Conservation (phyloP, 352 stramenopile species). For the Phytophthora pini region DNA sequence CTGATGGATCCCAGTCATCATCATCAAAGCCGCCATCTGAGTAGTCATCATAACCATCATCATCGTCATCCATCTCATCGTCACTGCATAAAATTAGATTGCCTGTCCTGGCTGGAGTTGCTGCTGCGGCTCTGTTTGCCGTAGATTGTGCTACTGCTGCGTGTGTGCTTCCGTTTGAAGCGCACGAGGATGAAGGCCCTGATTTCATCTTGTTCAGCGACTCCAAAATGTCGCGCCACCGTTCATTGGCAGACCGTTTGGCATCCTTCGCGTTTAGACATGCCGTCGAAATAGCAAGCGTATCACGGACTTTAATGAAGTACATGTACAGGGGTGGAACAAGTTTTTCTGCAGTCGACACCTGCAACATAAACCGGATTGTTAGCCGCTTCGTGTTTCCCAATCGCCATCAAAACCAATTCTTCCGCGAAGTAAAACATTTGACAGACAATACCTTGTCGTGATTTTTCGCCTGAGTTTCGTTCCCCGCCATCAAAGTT, state of each 20-base stretch:
- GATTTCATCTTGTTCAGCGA: conserved; percentile 40
- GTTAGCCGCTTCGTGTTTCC: conserved; percentile 1
- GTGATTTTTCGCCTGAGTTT: conserved; percentile 54
- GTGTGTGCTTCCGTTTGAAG: conserved; percentile 17
- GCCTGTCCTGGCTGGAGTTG: conserved; percentile 20
- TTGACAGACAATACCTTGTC: conserved; percentile 32
- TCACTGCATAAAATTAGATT: conserved; percentile 74
- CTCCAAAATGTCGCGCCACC: conserved; percentile 72
- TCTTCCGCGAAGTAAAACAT: too few species aligned
- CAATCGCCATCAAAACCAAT: neutral
- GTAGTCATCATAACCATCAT: conserved; percentile 60
- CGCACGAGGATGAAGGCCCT: conserved; percentile 1
- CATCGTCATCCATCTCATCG: conserved; percentile 57
- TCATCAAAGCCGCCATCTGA: conserved; percentile 41
- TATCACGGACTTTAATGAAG: conserved; percentile 52
- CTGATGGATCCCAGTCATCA: conserved; percentile 45
- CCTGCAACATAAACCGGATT: conserved; percentile 14
- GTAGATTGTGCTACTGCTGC: neutral
- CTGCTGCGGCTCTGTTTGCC: neutral
- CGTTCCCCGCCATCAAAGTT: conserved; percentile 73
- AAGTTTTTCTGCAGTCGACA: conserved; percentile 42
- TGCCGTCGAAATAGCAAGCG: conserved; percentile 58
- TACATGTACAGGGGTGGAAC: conserved; percentile 56
- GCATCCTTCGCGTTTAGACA: conserved; percentile 78
- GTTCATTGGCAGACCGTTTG: conserved; percentile 74